These are phyloP conservation scores for Ceratorhiza oryzae-sativae DNA, from an alignment of 1,284 basidiomycete species.

Conservation along the genomic window DNA sequence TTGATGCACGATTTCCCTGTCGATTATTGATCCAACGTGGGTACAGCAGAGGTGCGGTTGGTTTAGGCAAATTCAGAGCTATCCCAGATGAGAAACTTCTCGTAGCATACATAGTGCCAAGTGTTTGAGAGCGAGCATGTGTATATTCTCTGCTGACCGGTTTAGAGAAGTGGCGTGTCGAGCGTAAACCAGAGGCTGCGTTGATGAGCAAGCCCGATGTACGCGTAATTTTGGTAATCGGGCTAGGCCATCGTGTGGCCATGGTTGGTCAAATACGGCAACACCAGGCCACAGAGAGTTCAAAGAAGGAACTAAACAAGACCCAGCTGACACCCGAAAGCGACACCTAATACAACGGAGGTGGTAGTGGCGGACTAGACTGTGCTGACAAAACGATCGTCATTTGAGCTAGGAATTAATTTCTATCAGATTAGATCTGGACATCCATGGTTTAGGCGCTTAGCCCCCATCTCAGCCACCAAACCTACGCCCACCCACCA, in stretches of 20 bases:
- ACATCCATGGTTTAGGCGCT: conserved; percentile 18
- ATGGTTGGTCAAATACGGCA: background rate
- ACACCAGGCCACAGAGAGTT: background rate
- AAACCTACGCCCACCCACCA: background rate
- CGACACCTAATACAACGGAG: background rate
- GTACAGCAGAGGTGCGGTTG: conserved; percentile 45
- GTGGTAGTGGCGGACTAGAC: background rate
- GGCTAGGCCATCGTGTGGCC: conserved; percentile 32
- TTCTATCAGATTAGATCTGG: conserved; percentile 31
- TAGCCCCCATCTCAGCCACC: conserved; percentile 11
- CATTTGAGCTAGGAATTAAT: background rate
- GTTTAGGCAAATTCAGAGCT: conserved; percentile 40
- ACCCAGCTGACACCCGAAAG: background rate
- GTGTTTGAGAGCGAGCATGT: background rate
- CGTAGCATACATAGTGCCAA: background rate
- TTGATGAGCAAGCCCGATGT: conserved; percentile 12
- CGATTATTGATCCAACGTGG: conserved; percentile 49
- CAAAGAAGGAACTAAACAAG: background rate
- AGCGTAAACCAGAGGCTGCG: background rate
- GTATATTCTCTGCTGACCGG: background rate
- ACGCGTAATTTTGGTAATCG: conserved; percentile 33
- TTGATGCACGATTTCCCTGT: conserved; percentile 4
- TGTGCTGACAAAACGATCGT: conserved; percentile 33
- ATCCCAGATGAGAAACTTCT: conserved; percentile 29
- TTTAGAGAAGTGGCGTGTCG: background rate